Conservation (phyloP, 139 green algal genomes). For the Picochlorum costavermella region DNA sequence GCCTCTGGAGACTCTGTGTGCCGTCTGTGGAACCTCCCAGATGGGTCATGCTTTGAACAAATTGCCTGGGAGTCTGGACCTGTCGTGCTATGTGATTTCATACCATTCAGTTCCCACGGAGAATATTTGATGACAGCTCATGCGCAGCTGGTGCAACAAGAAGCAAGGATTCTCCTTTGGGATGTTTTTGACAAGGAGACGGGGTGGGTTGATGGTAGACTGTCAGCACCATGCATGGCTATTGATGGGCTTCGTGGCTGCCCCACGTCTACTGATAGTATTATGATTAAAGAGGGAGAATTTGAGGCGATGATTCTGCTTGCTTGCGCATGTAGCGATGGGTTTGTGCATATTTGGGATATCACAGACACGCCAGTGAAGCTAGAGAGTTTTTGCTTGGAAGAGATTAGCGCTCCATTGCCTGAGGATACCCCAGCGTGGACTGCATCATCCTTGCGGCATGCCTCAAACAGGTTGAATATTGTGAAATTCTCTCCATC, state of each 20-base stretch:
- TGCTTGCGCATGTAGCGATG: constrained; percentile 76
- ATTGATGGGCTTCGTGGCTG: constrained; percentile 14
- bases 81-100: constrained; percentile 10
- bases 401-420: background rate
- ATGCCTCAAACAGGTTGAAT: constrained; percentile 1
- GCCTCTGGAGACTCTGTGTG: constrained; percentile 7
- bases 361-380: background rate
- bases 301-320: constrained; percentile 20
- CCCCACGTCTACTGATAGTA: background rate
- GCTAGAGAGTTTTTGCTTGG: constrained; percentile 3
- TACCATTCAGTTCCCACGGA: background rate
- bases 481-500: constrained; percentile 11
- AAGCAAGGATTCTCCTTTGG: constrained; percentile 23
- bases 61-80: constrained; percentile 19
- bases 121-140: constrained; percentile 17
- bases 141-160: constrained; percentile 14
- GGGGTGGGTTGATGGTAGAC: constrained; percentile 21
- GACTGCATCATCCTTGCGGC: constrained; percentile 6
- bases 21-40: constrained; percentile 8
- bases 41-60: background rate
- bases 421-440: constrained; percentile 1
- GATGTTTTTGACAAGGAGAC: constrained; percentile 11
- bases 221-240: constrained; percentile 1
- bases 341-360: constrained; percentile 57
- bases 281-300: background rate